Percentiles rank a stretch among this genome's conserved stretches.
Evolutionary conservation across 2,329 filamentous ascomycete species (phyloP).

Genomic region (Sporothrix pallida): DNA sequence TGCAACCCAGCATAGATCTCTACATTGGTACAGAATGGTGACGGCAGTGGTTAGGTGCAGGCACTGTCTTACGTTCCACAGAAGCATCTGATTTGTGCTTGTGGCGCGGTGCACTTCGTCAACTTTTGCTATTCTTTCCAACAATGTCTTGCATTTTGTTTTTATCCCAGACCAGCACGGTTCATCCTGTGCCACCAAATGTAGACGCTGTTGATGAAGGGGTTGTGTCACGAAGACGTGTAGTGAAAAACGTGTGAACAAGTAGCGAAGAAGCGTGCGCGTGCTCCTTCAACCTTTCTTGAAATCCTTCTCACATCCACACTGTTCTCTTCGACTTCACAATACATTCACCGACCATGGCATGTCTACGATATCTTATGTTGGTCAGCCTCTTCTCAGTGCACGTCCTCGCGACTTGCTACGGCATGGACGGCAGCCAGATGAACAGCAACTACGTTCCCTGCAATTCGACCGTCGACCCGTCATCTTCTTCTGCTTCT

Average conservation of each 20-base stretch:
- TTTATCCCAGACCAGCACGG: constrained; percentile 9
- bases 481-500: not conserved
- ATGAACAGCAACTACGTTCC: constrained; percentile 21
- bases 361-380: not conserved
- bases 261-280: too few species aligned
- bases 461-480: constrained; percentile 36
- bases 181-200: not conserved
- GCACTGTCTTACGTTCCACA: not conserved
- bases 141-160: not conserved
- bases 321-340: not conserved
- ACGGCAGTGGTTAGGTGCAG: too few species aligned
- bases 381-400: not conserved
- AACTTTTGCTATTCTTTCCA: too few species aligned
- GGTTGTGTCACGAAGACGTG: not conserved
- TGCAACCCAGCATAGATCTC: too few species aligned
- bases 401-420: constrained; percentile 19
- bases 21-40: too few species aligned
- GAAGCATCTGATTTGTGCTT: not conserved
- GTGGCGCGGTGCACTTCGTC: not conserved
- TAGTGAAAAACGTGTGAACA: not conserved
- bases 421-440: constrained; percentile 25
- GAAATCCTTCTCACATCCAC: too few species aligned
- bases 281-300: too few species aligned
- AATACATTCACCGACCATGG: not conserved
- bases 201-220: not conserved